Percentiles rank a stretch among this genome's conserved stretches.
Evolutionary conservation across 176 grass and related monocot species (phyloP).

Genomic region (Canna indica): DNA sequence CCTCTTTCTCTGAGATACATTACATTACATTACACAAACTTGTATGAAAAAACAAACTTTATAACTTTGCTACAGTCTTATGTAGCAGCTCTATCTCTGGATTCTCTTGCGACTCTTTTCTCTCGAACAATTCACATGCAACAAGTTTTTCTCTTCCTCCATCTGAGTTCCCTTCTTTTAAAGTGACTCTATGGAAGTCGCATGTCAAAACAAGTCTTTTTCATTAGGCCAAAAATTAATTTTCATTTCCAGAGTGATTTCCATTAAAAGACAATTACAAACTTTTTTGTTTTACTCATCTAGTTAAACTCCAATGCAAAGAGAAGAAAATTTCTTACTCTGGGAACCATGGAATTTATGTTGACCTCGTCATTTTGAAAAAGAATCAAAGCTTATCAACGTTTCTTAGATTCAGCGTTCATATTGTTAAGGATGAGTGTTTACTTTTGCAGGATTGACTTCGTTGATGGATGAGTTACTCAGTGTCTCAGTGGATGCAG

Average conservation of each 20-base stretch:
- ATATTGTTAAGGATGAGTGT: background rate
- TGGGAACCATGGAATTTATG: background rate
- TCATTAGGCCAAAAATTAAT: background rate
- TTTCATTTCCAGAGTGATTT: background rate
- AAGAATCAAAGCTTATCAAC: background rate
- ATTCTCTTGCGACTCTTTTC: background rate
- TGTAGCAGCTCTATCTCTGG: conserved; percentile 2
- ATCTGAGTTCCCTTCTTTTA: background rate
- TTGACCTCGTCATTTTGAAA: background rate
- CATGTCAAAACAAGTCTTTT: background rate
- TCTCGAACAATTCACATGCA: background rate
- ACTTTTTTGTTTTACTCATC: background rate
- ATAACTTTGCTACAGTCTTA: background rate
- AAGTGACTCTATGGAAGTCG: background rate
- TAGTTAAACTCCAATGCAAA: background rate
- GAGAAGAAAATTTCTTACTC: background rate
- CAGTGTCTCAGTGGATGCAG: background rate
- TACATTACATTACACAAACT: background rate
- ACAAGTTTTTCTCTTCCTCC: background rate
- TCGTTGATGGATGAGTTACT: background rate
- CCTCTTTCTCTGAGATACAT: too few relatives aligned
- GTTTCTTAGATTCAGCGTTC: background rate
- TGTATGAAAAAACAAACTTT: background rate
- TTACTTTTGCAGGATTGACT: background rate
- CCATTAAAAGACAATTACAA: background rate